phyloP scores from a whole-genome alignment of 495 filamentous ascomycete genomes.

The Penicillium samsonianum region DNA sequence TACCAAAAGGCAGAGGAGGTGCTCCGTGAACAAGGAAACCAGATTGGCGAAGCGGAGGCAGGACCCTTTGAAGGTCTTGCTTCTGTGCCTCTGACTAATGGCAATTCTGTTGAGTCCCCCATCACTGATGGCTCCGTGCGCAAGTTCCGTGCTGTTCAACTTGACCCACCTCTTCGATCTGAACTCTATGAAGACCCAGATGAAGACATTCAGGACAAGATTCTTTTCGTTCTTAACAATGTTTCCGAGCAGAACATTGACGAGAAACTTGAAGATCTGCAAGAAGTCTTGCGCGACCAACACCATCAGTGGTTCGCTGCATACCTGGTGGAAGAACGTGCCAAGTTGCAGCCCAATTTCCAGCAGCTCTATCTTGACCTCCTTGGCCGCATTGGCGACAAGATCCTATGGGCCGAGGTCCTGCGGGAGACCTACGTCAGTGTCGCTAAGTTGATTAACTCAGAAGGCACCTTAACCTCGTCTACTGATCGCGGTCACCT shows the following conservation, averaged over 20 bases:
- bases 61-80: slow-evolving; percentile 39
- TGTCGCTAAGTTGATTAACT: slow-evolving; percentile 81
- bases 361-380: slow-evolving; percentile 90
- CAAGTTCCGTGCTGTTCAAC: slow-evolving; percentile 72
- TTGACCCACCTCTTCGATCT: slow-evolving; percentile 61
- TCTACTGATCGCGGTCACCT: slow-evolving; percentile 80
- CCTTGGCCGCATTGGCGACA: slow-evolving; percentile 77
- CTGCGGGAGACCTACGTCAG: slow-evolving; percentile 91
- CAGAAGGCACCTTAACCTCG: slow-evolving; percentile 77
- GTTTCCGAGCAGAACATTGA: slow-evolving; percentile 85
- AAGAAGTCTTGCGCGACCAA: slow-evolving; percentile 70
- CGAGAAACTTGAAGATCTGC: slow-evolving; percentile 76
- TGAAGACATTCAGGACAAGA: slow-evolving; percentile 84
- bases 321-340: slow-evolving; percentile 94
- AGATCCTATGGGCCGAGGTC: slow-evolving; percentile 79
- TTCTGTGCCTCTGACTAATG: slow-evolving; percentile 59
- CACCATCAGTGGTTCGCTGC: slow-evolving; percentile 95
- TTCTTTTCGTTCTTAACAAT: slow-evolving; percentile 96
- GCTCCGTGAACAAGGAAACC: slow-evolving; percentile 59
- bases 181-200: slow-evolving; percentile 75
- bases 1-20: slow-evolving; percentile 81
- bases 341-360: slow-evolving; percentile 94
- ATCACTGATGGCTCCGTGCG: slow-evolving; percentile 53
- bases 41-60: slow-evolving; percentile 36
- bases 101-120: slow-evolving; percentile 60